A percentile compares a stretch with the other conserved stretches of the same genome.
phyloP scores from a whole-genome alignment of 345 rosid genomes.

The Linum trigynum region DNA sequence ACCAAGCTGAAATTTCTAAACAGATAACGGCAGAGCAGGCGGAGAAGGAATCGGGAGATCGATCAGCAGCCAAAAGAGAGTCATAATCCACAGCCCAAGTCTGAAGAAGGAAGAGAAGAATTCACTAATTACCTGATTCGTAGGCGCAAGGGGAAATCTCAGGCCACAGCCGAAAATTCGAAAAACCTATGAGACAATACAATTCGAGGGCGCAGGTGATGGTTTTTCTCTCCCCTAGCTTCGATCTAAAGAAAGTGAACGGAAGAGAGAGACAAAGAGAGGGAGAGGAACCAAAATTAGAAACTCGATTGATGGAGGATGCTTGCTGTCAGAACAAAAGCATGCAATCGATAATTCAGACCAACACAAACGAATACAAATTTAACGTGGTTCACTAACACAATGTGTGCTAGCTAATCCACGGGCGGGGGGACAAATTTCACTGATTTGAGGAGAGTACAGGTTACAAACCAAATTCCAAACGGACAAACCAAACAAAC shows the following conservation, averaged over 20 bases:
- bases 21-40: not conserved
- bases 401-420: too few relatives aligned
- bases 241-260: not conserved
- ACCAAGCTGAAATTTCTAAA: not conserved
- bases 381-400: too few relatives aligned
- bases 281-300: not conserved
- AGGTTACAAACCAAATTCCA: too few relatives aligned
- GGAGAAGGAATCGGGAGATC: not conserved
- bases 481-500: too few relatives aligned
- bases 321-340: too few relatives aligned
- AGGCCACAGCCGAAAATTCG: not conserved
- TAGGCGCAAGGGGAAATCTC: not conserved
- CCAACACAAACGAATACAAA: too few relatives aligned
- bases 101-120: too few relatives aligned
- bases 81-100: not conserved
- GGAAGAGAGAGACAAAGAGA: not conserved
- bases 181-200: not conserved
- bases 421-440: too few relatives aligned
- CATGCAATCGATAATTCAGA: too few relatives aligned
- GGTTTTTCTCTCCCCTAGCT: not conserved
- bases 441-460: too few relatives aligned
- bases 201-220: not conserved
- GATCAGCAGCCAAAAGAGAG: not conserved
- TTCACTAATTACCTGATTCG: not conserved
- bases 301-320: too few relatives aligned